Evolutionary conservation across 495 filamentous ascomycete genomes (phyloP).

Genomic region (Penicillium tannophilum): DNA sequence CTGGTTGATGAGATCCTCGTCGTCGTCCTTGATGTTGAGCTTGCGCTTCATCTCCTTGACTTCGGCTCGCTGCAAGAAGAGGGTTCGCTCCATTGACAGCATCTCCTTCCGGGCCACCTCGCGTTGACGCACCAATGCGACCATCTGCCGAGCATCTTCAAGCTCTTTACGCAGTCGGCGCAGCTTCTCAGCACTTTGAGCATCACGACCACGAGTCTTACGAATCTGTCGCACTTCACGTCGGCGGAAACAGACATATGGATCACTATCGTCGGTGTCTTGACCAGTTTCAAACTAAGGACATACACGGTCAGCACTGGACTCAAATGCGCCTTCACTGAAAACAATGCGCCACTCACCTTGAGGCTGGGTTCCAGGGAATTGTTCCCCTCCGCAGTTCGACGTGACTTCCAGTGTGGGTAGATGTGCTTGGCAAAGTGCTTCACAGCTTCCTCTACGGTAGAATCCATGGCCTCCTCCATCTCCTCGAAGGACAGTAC

Average conservation of each 20-base stretch:
- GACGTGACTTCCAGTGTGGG: constrained; percentile 82
- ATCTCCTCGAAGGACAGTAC: constrained; percentile 80
- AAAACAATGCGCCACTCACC: constrained; percentile 37
- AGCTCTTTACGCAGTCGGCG: constrained; percentile 89
- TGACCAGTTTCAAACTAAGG: constrained; percentile 81
- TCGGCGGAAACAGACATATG: constrained; percentile 97
- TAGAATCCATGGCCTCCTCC: constrained; percentile 72
- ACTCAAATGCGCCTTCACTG: neutral
- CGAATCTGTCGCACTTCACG: constrained; percentile 92
- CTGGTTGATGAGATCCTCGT: constrained; percentile 93
- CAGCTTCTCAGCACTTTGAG: constrained; percentile 91
- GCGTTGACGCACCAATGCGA: constrained; percentile 73
- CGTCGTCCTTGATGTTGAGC: constrained; percentile 85
- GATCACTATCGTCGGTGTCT: constrained; percentile 93
- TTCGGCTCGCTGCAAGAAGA: constrained; percentile 78
- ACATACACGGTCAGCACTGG: constrained; percentile 25
- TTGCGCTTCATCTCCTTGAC: constrained; percentile 87
- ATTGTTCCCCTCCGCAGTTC: constrained; percentile 64
- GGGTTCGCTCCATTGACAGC: constrained; percentile 66
- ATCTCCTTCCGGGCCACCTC: constrained; percentile 78
- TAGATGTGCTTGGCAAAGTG: constrained; percentile 84
- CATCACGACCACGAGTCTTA: constrained; percentile 92
- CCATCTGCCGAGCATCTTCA: constrained; percentile 82
- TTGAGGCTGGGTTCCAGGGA: constrained; percentile 73
- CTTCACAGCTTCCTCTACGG: constrained; percentile 64